phyloP scores from a whole-genome alignment of 345 rosid genomes.

The Psidium friedrichsthalianum region DNA sequence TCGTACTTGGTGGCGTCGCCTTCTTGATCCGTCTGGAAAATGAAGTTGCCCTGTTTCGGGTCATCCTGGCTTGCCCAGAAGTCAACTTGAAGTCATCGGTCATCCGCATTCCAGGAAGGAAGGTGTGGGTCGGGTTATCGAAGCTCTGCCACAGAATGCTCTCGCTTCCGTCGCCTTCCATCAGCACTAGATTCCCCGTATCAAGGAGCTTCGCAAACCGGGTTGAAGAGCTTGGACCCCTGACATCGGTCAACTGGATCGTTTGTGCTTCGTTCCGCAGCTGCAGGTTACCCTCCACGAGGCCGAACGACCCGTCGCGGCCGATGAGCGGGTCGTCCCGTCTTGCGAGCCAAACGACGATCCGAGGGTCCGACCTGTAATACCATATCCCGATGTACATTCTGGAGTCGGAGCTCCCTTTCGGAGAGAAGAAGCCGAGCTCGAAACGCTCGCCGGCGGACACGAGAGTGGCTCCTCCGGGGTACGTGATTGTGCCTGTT shows the following conservation, averaged over 20 bases:
- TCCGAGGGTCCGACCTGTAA: constrained; percentile 6
- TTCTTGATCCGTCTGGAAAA: background rate
- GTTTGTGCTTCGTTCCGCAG: constrained; percentile 1
- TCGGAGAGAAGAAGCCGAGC: constrained; percentile 14
- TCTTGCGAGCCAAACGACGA: constrained; percentile 42
- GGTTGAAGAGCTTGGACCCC: constrained; percentile 11
- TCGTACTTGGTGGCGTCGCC: background rate
- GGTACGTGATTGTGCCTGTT: background rate
- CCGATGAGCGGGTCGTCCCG: constrained; percentile 15
- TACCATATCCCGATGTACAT: constrained; percentile 43
- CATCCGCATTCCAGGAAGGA: constrained; percentile 47
- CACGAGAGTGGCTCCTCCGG: constrained; percentile 7
- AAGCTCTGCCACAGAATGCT: constrained; percentile 34
- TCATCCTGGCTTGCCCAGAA: constrained; percentile 43
- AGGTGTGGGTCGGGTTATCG: constrained; percentile 32
- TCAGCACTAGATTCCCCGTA: constrained; percentile 28
- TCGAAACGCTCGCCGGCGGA: constrained; percentile 16
- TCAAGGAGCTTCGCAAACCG: background rate
- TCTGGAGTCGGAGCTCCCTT: background rate
- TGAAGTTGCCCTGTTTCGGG: constrained; percentile 41
- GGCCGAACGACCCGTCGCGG: background rate
- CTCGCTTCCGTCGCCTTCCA: background rate
- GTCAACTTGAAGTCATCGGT: constrained; percentile 4
- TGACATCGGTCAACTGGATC: background rate
- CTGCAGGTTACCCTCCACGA: constrained; percentile 17